These are phyloP conservation scores for Ampelomyces quisqualis DNA, from an alignment of 2,329 filamentous ascomycete species.

Conservation along the genomic window DNA sequence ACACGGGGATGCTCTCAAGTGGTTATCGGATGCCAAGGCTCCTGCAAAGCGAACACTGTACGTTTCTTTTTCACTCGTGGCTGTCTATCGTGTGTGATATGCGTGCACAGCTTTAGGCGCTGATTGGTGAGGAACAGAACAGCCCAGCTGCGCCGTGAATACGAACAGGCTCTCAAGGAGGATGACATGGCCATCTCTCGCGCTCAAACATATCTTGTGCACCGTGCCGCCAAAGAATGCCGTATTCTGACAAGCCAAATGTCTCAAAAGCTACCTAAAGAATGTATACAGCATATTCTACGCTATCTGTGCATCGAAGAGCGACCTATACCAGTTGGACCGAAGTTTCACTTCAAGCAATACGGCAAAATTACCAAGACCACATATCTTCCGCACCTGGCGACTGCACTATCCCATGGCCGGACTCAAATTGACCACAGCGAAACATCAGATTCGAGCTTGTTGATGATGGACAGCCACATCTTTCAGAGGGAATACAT, in stretches of 20 bases:
- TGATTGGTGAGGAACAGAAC: too few relatives aligned
- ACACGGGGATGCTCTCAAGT: too few relatives aligned
- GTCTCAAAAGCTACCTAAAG: conserved; percentile 20
- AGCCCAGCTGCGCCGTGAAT: not conserved
- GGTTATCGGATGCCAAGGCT: too few relatives aligned
- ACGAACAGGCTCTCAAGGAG: conserved; percentile 1
- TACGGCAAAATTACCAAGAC: not conserved
- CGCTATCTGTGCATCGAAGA: conserved; percentile 26
- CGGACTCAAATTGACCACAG: conserved; percentile 21
- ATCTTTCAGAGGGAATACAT: conserved; percentile 25
- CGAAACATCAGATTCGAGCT: conserved; percentile 16
- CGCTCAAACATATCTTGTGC: conserved; percentile 3
- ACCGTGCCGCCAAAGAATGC: conserved; percentile 16
- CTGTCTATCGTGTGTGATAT: too few relatives aligned
- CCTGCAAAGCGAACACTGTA: too few relatives aligned
- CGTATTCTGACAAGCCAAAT: conserved; percentile 16
- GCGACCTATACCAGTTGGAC: conserved; percentile 21
- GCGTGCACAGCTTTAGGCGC: too few relatives aligned
- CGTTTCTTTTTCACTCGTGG: too few relatives aligned
- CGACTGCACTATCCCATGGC: conserved; percentile 15
- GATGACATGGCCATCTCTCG: not conserved
- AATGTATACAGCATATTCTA: conserved; percentile 22
- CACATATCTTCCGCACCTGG: not conserved
- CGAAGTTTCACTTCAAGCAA: conserved; percentile 22
- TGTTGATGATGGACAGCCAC: conserved; percentile 21